Conservation (phyloP, 192 early-diverging fungal genomes). For the Backusella australiensis region DNA sequence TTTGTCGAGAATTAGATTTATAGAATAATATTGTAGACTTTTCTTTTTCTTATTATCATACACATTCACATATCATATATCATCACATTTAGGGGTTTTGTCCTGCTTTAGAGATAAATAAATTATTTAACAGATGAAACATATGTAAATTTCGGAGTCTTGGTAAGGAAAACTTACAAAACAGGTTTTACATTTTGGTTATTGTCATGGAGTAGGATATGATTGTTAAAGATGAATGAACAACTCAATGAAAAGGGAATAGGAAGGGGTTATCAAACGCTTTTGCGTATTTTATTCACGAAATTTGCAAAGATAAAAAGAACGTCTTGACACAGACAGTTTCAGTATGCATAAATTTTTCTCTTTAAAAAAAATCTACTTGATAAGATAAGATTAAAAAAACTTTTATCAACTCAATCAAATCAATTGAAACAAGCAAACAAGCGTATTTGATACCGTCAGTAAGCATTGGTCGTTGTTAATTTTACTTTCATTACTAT, state of each 20-base stretch:
- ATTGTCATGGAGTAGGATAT: too few species aligned
- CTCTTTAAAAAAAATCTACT: neutral
- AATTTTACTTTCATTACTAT: too few species aligned
- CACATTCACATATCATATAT: neutral
- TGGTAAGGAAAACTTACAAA: neutral
- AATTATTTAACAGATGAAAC: neutral
- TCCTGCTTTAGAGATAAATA: neutral
- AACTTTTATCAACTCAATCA: neutral
- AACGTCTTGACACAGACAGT: neutral
- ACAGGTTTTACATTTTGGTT: too few species aligned
- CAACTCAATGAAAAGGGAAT: too few species aligned
- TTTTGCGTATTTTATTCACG: too few species aligned
- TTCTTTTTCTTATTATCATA: neutral
- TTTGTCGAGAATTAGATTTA: slow-evolving; percentile 13
- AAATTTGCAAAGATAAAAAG: too few species aligned
- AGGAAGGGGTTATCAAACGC: too few species aligned
- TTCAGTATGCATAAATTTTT: neutral
- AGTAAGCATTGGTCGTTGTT: neutral
- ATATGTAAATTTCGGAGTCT: neutral
- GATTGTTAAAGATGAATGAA: too few species aligned
- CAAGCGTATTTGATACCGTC: too few species aligned
- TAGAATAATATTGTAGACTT: neutral
- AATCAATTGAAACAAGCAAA: neutral
- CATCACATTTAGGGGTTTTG: neutral
- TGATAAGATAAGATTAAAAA: neutral